Conservation (phyloP, 75 land plant species). For the Pinus taeda region DNA sequence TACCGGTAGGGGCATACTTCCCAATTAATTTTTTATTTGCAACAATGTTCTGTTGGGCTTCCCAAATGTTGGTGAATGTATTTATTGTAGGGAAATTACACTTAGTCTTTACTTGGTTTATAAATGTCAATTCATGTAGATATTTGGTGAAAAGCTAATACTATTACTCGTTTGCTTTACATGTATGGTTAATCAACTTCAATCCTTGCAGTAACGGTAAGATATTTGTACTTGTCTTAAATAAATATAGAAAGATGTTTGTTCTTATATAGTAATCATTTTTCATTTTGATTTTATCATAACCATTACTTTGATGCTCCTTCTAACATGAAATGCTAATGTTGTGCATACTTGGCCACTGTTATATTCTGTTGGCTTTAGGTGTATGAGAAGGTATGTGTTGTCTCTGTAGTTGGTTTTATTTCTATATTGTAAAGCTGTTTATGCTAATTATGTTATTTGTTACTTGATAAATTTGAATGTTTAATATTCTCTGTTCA, state of each 20-base stretch:
- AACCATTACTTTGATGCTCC: not conserved
- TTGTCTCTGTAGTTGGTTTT: not conserved
- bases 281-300: not conserved
- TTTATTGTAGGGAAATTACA: not conserved
- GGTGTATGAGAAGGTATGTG: constrained; percentile 94
- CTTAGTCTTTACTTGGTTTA: not conserved
- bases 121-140: not conserved
- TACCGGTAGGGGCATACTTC: constrained; percentile 54
- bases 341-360: constrained; percentile 6
- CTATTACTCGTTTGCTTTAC: not conserved
- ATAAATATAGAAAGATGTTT: not conserved
- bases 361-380: constrained; percentile 21
- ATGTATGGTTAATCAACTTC: not conserved
- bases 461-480: not conserved
- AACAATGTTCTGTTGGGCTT: not conserved
- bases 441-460: constrained; percentile 4
- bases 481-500: not conserved
- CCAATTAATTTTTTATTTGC: not conserved
- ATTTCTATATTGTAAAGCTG: not conserved
- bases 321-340: constrained; percentile 5
- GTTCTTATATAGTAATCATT: not conserved
- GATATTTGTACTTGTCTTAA: not conserved
- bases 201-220: constrained; percentile 56
- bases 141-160: constrained; percentile 3
- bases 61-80: not conserved